Evolutionary conservation across 192 early-diverging fungal species (phyloP), one percentile per base, ranked within the genome.

Genomic region (Dissophora globulifera): DNA sequence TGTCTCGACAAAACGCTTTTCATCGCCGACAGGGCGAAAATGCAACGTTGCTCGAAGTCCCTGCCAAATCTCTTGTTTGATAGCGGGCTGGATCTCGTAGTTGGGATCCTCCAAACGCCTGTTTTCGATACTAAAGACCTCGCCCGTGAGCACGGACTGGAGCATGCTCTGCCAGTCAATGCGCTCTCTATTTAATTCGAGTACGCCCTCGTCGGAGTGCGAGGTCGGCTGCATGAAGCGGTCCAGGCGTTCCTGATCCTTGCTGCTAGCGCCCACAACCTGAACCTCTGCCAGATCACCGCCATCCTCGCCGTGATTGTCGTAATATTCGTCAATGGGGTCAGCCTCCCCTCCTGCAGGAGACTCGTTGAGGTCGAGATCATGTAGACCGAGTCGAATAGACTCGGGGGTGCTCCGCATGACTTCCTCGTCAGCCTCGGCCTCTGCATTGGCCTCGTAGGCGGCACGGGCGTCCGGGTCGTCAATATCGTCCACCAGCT

Each of bases 121-220:
- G 60, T 93, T 92, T 75, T 95, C 94, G 26, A 88, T 89, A 48
- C 90, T 91, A 11, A 95, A 92, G 19, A 94, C 91, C 46, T 95
- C 92, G 27, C 94, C 93, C 10, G 81, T 87, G 25, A 95, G 69
- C 13, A 93, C 94, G 15, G 91, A 91, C 27, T 89, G 83, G 4
- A 95, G 80, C 92, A 95, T 93, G 42, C 88, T 86, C 43, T 93
- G 94, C 94, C 94, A 95, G 63, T 94, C 92, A 13, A 85, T 70
- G 41, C 94, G 87, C 66, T 95, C 94, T 23, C 72, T 41, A 41
- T 76, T 76, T 10, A 76, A 42, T 7, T 60, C 72, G 11, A 76
- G 33, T 0, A 76, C 72, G n/a, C 72, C 72, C 19, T 76, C 72
- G 23, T 76, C 72, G 1, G 63, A 59, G 22, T 66, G 54, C 5